Percentiles rank a stretch among this genome's conserved stretches.
Evolutionary conservation across 1,139 yeast genomes (phyloP).

Genomic region (Yamadazyma aaseri): DNA sequence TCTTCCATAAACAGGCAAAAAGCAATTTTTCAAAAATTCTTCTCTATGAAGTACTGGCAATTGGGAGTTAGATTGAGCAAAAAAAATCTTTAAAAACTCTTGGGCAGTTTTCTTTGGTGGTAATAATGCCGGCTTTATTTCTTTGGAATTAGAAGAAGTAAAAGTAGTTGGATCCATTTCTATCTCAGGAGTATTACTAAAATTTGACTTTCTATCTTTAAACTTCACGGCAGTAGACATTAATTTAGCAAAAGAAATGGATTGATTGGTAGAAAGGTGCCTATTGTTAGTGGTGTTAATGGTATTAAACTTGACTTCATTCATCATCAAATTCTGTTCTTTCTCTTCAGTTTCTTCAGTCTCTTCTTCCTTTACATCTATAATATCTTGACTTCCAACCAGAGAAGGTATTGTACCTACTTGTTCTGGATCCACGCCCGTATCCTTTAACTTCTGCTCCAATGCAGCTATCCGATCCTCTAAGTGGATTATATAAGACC

Average conservation of each 20-base stretch:
- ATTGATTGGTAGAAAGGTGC: slow-evolving; percentile 11
- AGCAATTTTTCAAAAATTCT: slow-evolving; percentile 61
- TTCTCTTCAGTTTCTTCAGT: slow-evolving; percentile 6
- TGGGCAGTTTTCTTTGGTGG: slow-evolving; percentile 77
- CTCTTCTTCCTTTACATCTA: slow-evolving; percentile 1
- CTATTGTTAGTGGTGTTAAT: slow-evolving; percentile 7
- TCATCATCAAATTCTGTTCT: slow-evolving; percentile 11
- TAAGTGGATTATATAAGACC: slow-evolving; percentile 73
- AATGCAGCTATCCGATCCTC: slow-evolving; percentile 63
- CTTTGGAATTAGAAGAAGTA: slow-evolving; percentile 9
- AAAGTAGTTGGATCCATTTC: slow-evolving; percentile 13
- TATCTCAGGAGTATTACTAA: slow-evolving; percentile 13
- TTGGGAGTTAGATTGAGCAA: slow-evolving; percentile 80
- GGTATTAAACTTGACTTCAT: slow-evolving; percentile 14
- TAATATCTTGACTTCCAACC: not conserved
- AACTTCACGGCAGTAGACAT: slow-evolving; percentile 76
- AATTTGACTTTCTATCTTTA: slow-evolving; percentile 29
- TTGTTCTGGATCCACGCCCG: slow-evolving; percentile 32
- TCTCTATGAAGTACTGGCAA: slow-evolving; percentile 82
- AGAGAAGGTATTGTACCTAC: not conserved
- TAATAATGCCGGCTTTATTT: slow-evolving; percentile 46
- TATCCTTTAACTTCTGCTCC: slow-evolving; percentile 46
- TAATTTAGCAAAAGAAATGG: slow-evolving; percentile 67
- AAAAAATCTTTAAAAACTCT: slow-evolving; percentile 61
- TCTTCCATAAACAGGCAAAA: slow-evolving; percentile 76